Base-by-base conservation (phyloP, 2,329 filamentous ascomycete genomes). In the Verticillium dahliae region DNA sequence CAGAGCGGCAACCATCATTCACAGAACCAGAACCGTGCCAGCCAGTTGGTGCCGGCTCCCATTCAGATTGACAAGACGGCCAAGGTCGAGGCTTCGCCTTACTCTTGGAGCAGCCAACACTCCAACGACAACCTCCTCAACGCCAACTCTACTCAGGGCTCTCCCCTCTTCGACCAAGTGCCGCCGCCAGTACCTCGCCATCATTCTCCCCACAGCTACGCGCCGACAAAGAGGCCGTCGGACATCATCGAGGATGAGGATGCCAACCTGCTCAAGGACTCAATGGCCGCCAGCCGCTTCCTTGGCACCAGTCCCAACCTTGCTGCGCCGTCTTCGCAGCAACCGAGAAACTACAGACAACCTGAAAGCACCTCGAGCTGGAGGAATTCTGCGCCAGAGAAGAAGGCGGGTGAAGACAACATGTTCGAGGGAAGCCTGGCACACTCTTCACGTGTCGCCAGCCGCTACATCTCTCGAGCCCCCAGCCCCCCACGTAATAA, bases 401-500 rank as follows among this genome's bases (percentile, higher is more conserved):
- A 66, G 52, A 71, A 76, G 38, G 69, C 71, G 13, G 79, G 81
- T 15, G 80, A 85, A 22, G 83, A 85, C 39, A 83, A 83, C 63
- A 71, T 86, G 66, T 86, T 86, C 61, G 82, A 84, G 62, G 80
- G 75, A 31, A 80, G 75, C 39, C 66, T 76, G 9, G 68, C 74
- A 1, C 76, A 75, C 3, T 74, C 75, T 7, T 71, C 73, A 11
- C 74, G 73, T 54, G 65, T 74, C 31, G 70, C 72, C 13, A 72
- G 76, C 41, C 77, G 76, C 62, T 73, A 72, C 58, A 66, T 65
- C 22, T 69, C 70, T 11, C 75, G 68, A 59, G 73, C 70, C 57
- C 69, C 72, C 7, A 78, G 71, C 60, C 73, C 78, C 1, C 74
- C 81, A 9, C 78, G 80, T 22, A 89, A 85, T 72, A 95, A 95